Percentiles rank a stretch among this genome's conserved stretches.
These are phyloP conservation scores for Amylostereum areolatum DNA, from an alignment of 1,284 basidiomycete species.

Conservation along the genomic window DNA sequence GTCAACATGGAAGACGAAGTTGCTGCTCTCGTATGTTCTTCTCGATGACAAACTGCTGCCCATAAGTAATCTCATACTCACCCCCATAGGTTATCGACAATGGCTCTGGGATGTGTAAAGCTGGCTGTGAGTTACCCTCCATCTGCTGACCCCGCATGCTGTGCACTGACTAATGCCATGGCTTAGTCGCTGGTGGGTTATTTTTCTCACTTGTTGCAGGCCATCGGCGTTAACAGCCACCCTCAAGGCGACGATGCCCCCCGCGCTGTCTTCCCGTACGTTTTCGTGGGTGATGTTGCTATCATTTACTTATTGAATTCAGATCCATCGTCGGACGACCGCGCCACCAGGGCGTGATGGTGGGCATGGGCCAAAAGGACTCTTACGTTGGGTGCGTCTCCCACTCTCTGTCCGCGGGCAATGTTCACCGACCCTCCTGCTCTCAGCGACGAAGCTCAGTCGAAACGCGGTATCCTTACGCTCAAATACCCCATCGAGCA, in stretches of 20 bases:
- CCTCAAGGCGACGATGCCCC: conserved; percentile 60
- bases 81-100: conserved; percentile 67
- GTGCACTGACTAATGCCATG: conserved; percentile 17
- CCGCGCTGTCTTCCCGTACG: conserved; percentile 67
- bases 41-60: neutral
- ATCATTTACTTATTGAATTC: neutral
- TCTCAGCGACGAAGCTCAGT: conserved; percentile 83
- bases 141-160: conserved; percentile 4
- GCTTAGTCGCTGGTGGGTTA: conserved; percentile 43
- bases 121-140: conserved; percentile 62
- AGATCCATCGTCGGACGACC: conserved; percentile 90
- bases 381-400: conserved; percentile 73
- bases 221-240: neutral
- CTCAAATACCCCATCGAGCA: conserved; percentile 84
- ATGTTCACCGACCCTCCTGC: neutral
- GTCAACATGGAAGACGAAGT: conserved; percentile 40
- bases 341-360: conserved; percentile 92
- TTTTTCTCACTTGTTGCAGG: neutral
- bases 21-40: conserved; percentile 36
- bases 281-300: conserved; percentile 7
- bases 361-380: conserved; percentile 84
- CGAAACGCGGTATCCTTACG: conserved; percentile 93
- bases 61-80: conserved; percentile 2
- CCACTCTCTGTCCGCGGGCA: conserved; percentile 1
- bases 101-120: conserved; percentile 90